Evolutionary conservation across 495 filamentous ascomycete genomes (phyloP).

Genomic region (Viridothelium virens): DNA sequence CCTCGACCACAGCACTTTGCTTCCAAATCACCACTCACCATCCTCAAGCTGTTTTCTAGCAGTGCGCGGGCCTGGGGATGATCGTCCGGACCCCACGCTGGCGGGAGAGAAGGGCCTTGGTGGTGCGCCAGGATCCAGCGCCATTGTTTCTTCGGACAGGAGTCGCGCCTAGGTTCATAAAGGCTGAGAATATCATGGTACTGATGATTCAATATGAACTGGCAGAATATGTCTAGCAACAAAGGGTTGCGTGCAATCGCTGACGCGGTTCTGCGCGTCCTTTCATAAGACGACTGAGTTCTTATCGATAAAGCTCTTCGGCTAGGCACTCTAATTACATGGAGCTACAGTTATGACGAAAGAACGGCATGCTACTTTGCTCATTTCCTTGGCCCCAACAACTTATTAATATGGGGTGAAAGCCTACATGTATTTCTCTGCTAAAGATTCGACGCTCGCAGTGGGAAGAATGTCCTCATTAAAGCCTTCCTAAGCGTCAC

Average conservation of each 20-base stretch:
- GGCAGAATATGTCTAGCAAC: no score
- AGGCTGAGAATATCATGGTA: not conserved
- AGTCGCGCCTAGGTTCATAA: not conserved
- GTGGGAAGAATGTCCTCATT: not conserved
- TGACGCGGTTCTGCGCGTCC: not conserved
- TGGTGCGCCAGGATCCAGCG: conserved; percentile 28
- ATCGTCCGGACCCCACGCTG: conserved; percentile 30
- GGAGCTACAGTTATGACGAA: no score
- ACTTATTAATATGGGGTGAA: not conserved
- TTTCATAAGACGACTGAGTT: not conserved
- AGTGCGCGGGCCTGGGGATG: conserved; percentile 33
- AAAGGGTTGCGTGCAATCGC: no score
- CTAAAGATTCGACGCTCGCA: not conserved
- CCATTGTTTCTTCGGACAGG: conserved; percentile 22
- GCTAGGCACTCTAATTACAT: no score
- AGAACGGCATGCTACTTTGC: not conserved
- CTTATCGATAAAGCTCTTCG: conserved; percentile 5
- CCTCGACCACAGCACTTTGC: not conserved
- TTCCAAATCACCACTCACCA: conserved; percentile 31
- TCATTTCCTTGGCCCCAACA: not conserved
- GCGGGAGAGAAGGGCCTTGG: conserved; percentile 31
- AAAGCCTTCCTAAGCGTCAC: not conserved
- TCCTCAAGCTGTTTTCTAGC: conserved; percentile 35
- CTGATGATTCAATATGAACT: not conserved
- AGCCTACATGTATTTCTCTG: not conserved